A percentile compares a stretch with the other conserved stretches of the same genome.
These are phyloP conservation scores for Takakia lepidozioides DNA, from an alignment of 225 moss, liverwort and hornwort genomes.

Conservation along the genomic window DNA sequence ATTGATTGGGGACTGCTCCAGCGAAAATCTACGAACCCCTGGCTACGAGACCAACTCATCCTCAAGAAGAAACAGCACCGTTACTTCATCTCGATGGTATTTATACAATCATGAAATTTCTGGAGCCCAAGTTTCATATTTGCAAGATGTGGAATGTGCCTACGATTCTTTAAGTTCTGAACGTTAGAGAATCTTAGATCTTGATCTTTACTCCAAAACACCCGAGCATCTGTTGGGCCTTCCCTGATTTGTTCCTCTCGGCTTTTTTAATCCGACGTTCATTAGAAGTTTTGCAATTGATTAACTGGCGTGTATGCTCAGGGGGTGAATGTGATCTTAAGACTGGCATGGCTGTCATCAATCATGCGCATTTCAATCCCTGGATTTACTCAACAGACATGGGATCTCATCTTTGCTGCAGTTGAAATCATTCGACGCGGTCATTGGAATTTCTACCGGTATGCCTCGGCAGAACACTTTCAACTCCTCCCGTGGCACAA, in stretches of 20 bases:
- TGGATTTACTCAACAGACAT: constrained; percentile 28
- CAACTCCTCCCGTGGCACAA: no score
- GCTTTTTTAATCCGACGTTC: not conserved
- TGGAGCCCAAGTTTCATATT: no score
- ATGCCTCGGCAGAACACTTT: no score
- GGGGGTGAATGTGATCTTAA: constrained; percentile 54
- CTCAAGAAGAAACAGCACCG: constrained; percentile 54
- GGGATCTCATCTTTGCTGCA: constrained; percentile 62
- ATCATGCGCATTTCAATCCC: constrained; percentile 38
- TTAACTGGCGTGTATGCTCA: constrained; percentile 16
- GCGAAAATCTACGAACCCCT: constrained; percentile 53
- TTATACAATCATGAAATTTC: no score
- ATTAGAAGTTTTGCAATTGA: not conserved
- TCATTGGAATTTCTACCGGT: constrained; percentile 94
- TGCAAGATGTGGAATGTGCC: no score
- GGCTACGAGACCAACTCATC: constrained; percentile 86
- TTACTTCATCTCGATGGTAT: constrained; percentile 90
- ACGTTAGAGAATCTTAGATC: no score
- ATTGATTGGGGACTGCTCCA: constrained; percentile 89
- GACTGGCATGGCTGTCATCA: constrained; percentile 81
- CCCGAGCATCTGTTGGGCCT: not conserved
- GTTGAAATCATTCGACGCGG: constrained; percentile 80
- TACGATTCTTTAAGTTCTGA: no score
- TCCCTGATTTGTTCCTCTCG: not conserved
- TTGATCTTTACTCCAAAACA: no score